Percentiles rank a stretch among this genome's conserved stretches.
Conservation (phyloP, 345 rosid genomes). For the Clarkia xantiana region DNA sequence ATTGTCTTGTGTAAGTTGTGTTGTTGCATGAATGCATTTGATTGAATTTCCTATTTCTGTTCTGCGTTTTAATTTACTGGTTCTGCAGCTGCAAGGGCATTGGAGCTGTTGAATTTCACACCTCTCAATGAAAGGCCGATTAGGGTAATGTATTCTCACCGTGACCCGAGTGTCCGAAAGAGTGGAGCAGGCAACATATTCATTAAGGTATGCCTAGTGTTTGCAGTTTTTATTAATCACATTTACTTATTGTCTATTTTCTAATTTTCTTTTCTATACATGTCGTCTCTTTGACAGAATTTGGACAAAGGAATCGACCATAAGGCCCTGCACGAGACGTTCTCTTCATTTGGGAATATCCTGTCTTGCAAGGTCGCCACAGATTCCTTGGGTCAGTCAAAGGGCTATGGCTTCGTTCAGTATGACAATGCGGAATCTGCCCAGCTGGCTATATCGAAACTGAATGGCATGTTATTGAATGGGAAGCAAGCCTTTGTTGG, state of each 20-base stretch:
- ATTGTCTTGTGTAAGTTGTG: neutral
- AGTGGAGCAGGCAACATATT: slow-evolving; percentile 96
- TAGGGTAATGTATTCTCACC: slow-evolving; percentile 78
- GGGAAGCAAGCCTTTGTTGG: slow-evolving; percentile 96
- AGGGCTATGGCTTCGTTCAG: slow-evolving; percentile 94
- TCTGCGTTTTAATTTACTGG: too few relatives aligned
- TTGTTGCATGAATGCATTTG: too few relatives aligned
- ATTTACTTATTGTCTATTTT: neutral
- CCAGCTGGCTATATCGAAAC: slow-evolving; percentile 55
- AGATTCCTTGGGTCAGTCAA: slow-evolving; percentile 71
- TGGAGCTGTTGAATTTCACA: slow-evolving; percentile 64
- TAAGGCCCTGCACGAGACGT: slow-evolving; percentile 77
- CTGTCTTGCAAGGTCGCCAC: slow-evolving; percentile 92
- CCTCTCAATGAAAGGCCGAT: slow-evolving; percentile 65
- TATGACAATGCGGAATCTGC: slow-evolving; percentile 70
- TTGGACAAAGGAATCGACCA: slow-evolving; percentile 78
- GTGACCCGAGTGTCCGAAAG: slow-evolving; percentile 59
- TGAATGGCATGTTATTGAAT: slow-evolving; percentile 86
- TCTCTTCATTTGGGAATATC: slow-evolving; percentile 66
- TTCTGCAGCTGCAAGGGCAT: slow-evolving; percentile 64
- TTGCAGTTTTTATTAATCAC: neutral
- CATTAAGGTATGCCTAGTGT: slow-evolving; percentile 46
- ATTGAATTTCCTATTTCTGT: too few relatives aligned
- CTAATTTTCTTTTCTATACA: neutral
- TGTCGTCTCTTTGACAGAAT: slow-evolving; percentile 36